Evolutionary conservation across 1,139 yeast genomes (phyloP), one percentile per base, ranked within the genome.

Genomic region (Protomyces macrosporus): DNA sequence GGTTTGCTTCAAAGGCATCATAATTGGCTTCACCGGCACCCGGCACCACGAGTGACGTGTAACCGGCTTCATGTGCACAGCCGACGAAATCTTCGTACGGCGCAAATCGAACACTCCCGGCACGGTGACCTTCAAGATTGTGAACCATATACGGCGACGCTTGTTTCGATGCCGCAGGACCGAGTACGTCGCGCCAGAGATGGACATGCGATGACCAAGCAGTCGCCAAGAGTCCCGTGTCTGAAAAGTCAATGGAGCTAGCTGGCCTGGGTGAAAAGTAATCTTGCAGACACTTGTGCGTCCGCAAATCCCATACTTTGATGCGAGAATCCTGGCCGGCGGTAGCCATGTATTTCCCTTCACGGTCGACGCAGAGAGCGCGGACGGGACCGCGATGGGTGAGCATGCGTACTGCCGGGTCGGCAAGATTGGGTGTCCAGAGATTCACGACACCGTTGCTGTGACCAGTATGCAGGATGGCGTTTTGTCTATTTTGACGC

Each of bases 21-120:
- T 83, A 91, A 77, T 95, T 95, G 67, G 98, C 97, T 77, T 95
- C 98, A 79, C 98, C 99, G 59, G 98, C 80, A 4, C 99, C 99
- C 45, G 99, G 98, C 65, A 93, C 82, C 69, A 95, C 87, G 65
- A 95, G 72, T 32, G 95, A 87, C 34, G 87, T 83, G 63, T 90
- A 81, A 33, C 98, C 97, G 12, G 78, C 76, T 59, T 83, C 81
- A 73, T 90, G 96, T 1, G 98, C 98, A 6, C 88, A 83, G 30
- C 97, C 96, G 37, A 95, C 79, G 32, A 93, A 80, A 87, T 95
- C 99, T 77, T 95, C 99, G 75, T 86, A 93, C 12, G 99, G 99
- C 35, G 93, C 95, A 73, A 87, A 90, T 70, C 81, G 82, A 39
- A 85, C 78, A 67, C 82, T 83, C 69, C 84, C 85, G 23, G 90